Conservation (phyloP, 352 stramenopile species). For the Phytophthora syringae region DNA sequence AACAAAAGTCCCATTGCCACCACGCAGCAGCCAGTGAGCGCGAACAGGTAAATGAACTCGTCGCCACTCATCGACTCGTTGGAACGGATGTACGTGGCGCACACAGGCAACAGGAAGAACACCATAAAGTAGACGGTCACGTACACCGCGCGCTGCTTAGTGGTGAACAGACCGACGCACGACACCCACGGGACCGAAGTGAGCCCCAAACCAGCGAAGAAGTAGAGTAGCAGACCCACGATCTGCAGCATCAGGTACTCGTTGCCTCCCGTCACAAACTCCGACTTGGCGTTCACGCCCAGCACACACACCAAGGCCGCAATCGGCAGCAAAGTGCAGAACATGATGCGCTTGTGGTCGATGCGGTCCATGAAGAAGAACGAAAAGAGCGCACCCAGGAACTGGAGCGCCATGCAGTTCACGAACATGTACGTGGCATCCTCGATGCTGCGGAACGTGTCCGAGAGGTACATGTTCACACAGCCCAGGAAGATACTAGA, state of each 20-base stretch:
- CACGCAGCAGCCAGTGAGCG: slow-evolving; percentile 51
- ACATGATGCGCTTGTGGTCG: slow-evolving; percentile 76
- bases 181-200: slow-evolving; percentile 82
- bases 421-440: slow-evolving; percentile 81
- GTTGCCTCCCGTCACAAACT: slow-evolving; percentile 54
- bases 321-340: slow-evolving; percentile 71
- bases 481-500: slow-evolving; percentile 66
- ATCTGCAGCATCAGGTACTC: slow-evolving; percentile 79
- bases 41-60: slow-evolving; percentile 70
- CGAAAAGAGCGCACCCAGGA: slow-evolving; percentile 75
- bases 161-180: slow-evolving; percentile 74
- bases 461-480: slow-evolving; percentile 81
- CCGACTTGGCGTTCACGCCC: slow-evolving; percentile 59
- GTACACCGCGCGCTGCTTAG: slow-evolving; percentile 62
- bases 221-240: slow-evolving; percentile 72
- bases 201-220: slow-evolving; percentile 77
- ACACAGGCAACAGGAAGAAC: slow-evolving; percentile 75
- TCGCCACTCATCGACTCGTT: slow-evolving; percentile 35
- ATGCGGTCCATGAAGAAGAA: slow-evolving; percentile 90
- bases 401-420: slow-evolving; percentile 75
- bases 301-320: slow-evolving; percentile 55
- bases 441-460: slow-evolving; percentile 63
- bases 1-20: slow-evolving; percentile 55
- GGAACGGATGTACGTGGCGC: slow-evolving; percentile 50
- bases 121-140: slow-evolving; percentile 75